Evolutionary conservation across 2,329 filamentous ascomycete genomes (phyloP).

Genomic region (Grosmannia penicillata): DNA sequence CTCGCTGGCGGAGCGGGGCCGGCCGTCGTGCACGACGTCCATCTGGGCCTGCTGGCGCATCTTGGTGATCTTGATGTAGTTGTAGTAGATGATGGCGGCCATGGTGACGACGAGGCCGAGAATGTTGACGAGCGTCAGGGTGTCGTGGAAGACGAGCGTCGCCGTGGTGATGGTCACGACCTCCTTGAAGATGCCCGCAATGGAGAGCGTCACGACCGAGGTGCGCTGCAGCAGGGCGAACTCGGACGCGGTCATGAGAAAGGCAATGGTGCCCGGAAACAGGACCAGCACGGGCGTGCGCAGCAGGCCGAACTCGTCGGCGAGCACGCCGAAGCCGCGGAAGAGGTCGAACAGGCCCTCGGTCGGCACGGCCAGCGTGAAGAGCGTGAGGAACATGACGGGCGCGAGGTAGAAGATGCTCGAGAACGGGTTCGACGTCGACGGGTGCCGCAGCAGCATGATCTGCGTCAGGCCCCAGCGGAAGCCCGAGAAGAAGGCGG

Average conservation of each 20-base stretch:
- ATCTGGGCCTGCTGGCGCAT: conserved; percentile 66
- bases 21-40: conserved; percentile 29
- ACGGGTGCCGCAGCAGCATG: conserved; percentile 79
- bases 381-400: conserved; percentile 79
- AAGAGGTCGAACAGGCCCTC: conserved; percentile 61
- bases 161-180: conserved; percentile 90
- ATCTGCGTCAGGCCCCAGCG: conserved; percentile 98
- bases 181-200: conserved; percentile 98
- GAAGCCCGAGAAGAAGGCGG: conserved; percentile 91
- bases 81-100: conserved; percentile 73
- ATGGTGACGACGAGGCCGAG: conserved; percentile 81
- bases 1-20: conserved; percentile 13
- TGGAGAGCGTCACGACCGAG: conserved; percentile 87
- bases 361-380: conserved; percentile 68
- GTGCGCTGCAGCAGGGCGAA: conserved; percentile 92
- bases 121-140: conserved; percentile 74
- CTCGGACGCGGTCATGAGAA: conserved; percentile 92
- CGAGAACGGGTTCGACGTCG: conserved; percentile 90
- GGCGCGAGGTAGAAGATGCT: conserved; percentile 97
- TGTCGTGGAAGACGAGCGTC: conserved; percentile 76
- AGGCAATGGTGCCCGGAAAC: conserved; percentile 82
- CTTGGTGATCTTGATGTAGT: conserved; percentile 82
- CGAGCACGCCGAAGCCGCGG: conserved; percentile 49
- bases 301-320: conserved; percentile 50
- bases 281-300: conserved; percentile 60